Percentiles rank a stretch among this genome's conserved stretches.
phyloP scores from a whole-genome alignment of 106 monocot genomes.

The Chionographis japonica region DNA sequence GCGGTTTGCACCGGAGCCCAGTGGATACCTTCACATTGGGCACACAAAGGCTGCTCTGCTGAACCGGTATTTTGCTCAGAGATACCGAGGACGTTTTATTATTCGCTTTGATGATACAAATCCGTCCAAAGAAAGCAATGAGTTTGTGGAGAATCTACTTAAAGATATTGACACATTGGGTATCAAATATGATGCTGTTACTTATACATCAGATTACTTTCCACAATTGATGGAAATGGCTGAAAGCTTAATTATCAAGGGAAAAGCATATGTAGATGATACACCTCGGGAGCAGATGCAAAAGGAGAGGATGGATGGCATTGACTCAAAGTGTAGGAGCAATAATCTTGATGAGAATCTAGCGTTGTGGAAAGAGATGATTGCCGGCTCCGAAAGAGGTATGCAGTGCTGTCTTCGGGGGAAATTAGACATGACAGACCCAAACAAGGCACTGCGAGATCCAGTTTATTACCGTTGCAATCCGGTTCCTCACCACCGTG shows the following conservation, averaged over 20 bases:
- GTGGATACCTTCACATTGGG: slow-evolving; percentile 96
- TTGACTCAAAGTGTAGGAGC: slow-evolving; percentile 82
- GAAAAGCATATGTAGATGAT: slow-evolving; percentile 96
- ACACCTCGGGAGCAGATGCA: slow-evolving; percentile 92
- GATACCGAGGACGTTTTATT: slow-evolving; percentile 68
- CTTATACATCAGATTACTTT: slow-evolving; percentile 91
- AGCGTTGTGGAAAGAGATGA: slow-evolving; percentile 85
- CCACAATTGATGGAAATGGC: slow-evolving; percentile 76
- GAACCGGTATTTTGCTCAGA: slow-evolving; percentile 87
- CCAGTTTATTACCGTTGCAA: slow-evolving; percentile 94
- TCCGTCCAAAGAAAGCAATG: slow-evolving; percentile 94
- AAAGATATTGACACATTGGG: slow-evolving; percentile 82
- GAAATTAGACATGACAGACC: slow-evolving; percentile 93
- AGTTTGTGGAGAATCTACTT: slow-evolving; percentile 91
- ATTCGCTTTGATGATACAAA: slow-evolving; percentile 99
- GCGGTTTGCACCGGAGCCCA: slow-evolving; percentile 97
- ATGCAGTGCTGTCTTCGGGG: slow-evolving; percentile 85
- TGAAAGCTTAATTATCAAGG: slow-evolving; percentile 64
- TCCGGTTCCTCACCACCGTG: slow-evolving; percentile 77
- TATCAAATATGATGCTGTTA: slow-evolving; percentile 74
- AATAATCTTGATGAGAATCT: slow-evolving; percentile 71
- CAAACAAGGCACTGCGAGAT: slow-evolving; percentile 85
- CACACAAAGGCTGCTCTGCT: slow-evolving; percentile 92
- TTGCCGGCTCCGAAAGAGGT: slow-evolving; percentile 81
- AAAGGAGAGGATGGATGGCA: slow-evolving; percentile 97